Evolutionary conservation across 129 eudicot genomes (phyloP).

Genomic region (Tanacetum coccineum): DNA sequence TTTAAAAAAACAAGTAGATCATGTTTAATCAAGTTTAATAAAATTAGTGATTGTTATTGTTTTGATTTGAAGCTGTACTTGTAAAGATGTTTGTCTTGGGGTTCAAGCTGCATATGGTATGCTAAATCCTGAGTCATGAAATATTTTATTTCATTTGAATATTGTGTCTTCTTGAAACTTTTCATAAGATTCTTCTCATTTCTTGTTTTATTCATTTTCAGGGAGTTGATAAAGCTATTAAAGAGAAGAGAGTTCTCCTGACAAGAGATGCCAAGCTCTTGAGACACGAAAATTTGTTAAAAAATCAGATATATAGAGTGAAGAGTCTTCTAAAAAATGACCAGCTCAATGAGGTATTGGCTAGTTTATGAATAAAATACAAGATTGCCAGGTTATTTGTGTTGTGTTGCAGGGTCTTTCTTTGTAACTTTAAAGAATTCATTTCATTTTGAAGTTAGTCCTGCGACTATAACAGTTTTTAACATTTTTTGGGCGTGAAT

Average conservation of each 20-base stretch:
- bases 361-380: not conserved
- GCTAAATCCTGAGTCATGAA: no score
- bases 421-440: no score
- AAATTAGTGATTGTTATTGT: not conserved
- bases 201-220: conserved; percentile 37
- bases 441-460: no score
- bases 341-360: conserved; percentile 80
- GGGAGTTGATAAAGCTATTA: conserved; percentile 75
- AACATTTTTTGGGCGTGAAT: no score
- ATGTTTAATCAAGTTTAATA: not conserved
- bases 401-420: no score
- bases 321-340: conserved; percentile 79
- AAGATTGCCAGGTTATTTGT: conserved; percentile 1
- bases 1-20: not conserved
- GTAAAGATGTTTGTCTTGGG: no score
- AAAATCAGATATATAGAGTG: conserved; percentile 85
- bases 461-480: no score
- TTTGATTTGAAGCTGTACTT: no score
- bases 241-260: conserved; percentile 80
- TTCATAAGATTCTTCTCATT: no score
- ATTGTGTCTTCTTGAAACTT: no score
- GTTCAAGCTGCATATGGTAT: no score
- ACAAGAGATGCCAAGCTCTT: conserved; percentile 94
- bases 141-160: no score
- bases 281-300: conserved; percentile 73